These are phyloP conservation scores for Rhodotorula graminis DNA, from an alignment of 768 basidiomycete genomes.

Conservation along the genomic window DNA sequence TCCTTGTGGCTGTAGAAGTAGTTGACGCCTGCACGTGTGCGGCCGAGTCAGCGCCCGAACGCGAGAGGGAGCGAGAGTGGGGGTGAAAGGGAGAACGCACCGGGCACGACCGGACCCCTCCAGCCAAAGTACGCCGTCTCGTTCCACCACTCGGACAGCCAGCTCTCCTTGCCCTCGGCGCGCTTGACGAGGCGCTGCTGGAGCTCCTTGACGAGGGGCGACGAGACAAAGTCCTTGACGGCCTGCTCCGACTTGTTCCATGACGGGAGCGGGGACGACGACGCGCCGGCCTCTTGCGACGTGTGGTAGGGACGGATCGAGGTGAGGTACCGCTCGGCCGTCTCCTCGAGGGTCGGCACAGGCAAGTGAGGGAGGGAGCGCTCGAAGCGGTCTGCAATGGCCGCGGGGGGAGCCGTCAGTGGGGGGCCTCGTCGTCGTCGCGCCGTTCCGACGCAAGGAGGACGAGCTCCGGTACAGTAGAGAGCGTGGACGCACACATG, in stretches of 20 bases:
- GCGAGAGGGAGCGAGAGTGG: neutral
- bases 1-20: slow-evolving; percentile 85
- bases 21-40: slow-evolving; percentile 71
- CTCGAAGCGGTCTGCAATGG: slow-evolving; percentile 33
- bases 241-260: slow-evolving; percentile 40
- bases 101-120: slow-evolving; percentile 38
- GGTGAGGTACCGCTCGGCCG: slow-evolving; percentile 81
- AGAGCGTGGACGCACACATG: slow-evolving; percentile 19
- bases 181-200: slow-evolving; percentile 73
- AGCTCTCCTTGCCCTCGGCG: slow-evolving; percentile 61
- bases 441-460: neutral
- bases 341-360: slow-evolving; percentile 75
- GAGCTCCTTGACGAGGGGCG: slow-evolving; percentile 64
- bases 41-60: neutral
- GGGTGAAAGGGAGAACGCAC: slow-evolving; percentile 1
- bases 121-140: slow-evolving; percentile 54
- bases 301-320: slow-evolving; percentile 72
- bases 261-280: slow-evolving; percentile 23
- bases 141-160: slow-evolving; percentile 99
- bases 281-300: slow-evolving; percentile 42
- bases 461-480: neutral
- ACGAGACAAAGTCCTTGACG: slow-evolving; percentile 65
- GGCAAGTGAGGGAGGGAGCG: slow-evolving; percentile 56
- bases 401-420: neutral
- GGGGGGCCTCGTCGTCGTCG: too few species aligned